phyloP scores from a whole-genome alignment of 208 protist species.

The Crithidia acanthocephali region DNA sequence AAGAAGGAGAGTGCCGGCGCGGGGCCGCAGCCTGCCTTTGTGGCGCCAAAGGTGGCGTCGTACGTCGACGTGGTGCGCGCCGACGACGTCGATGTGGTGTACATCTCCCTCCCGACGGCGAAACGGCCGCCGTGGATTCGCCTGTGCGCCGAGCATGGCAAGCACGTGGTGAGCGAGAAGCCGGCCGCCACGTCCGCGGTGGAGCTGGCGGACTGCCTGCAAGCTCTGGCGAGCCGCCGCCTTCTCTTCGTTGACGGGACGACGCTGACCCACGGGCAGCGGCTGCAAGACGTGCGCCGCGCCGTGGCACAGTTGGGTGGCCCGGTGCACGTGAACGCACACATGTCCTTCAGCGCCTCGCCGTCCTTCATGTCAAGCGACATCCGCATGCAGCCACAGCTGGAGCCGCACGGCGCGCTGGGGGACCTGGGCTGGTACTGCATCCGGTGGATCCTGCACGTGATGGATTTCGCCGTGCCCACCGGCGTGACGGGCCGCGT shows the following conservation, averaged over 20 bases:
- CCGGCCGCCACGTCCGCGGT: slow-evolving; percentile 41
- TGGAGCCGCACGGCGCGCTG: slow-evolving; percentile 72
- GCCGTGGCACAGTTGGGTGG: slow-evolving; percentile 40
- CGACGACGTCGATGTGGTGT: slow-evolving; percentile 67
- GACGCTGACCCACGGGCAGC: slow-evolving; percentile 58
- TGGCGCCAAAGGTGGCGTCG: slow-evolving; percentile 32
- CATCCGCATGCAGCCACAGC: slow-evolving; percentile 58
- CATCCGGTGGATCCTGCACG: slow-evolving; percentile 70
- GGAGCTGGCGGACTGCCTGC: slow-evolving; percentile 57
- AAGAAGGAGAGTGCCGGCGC: slow-evolving; percentile 7
- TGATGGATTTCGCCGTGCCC: slow-evolving; percentile 63
- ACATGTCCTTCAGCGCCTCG: slow-evolving; percentile 57
- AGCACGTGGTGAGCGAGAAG: slow-evolving; percentile 80
- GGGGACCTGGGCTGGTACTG: slow-evolving; percentile 85
- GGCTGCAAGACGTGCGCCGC: slow-evolving; percentile 50
- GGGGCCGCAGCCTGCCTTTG: slow-evolving; percentile 14
- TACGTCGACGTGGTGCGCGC: slow-evolving; percentile 65
- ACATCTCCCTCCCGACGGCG: slow-evolving; percentile 65
- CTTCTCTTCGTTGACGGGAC: slow-evolving; percentile 81
- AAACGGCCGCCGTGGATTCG: slow-evolving; percentile 59
- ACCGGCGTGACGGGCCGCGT: slow-evolving; percentile 53
- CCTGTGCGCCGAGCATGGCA: slow-evolving; percentile 54
- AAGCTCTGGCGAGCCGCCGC: slow-evolving; percentile 39
- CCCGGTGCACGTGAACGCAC: slow-evolving; percentile 50
- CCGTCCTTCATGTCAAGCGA: slow-evolving; percentile 56